A percentile compares a stretch with the other conserved stretches of the same genome.
Evolutionary conservation across 148 eudicot species (phyloP).

Genomic region (Cornus florida): DNA sequence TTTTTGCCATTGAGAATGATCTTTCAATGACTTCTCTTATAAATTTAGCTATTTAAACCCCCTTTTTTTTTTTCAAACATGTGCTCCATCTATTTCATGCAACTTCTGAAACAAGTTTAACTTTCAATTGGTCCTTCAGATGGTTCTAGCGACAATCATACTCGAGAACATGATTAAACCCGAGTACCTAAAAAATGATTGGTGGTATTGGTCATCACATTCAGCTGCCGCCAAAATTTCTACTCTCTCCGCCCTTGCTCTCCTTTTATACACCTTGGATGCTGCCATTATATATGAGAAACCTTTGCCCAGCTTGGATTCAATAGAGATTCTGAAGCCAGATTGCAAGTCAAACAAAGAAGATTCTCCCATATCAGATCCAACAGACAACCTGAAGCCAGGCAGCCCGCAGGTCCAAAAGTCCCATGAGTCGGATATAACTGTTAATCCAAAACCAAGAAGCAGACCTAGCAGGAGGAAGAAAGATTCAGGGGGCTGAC

Average conservation of each 20-base stretch:
- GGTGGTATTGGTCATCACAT: slow-evolving; percentile 64
- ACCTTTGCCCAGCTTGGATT: slow-evolving; percentile 16
- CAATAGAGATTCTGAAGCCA: slow-evolving; percentile 16
- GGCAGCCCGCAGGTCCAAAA: slow-evolving; percentile 20
- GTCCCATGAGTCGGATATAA: slow-evolving; percentile 19
- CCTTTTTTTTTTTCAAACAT: neutral
- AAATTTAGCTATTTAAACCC: neutral
- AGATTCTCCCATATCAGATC: slow-evolving; percentile 7
- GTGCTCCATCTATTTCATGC: neutral
- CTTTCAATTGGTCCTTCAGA: slow-evolving; percentile 29
- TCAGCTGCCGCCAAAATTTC: slow-evolving; percentile 48
- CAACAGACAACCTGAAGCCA: slow-evolving; percentile 8
- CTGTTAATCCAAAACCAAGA: slow-evolving; percentile 26
- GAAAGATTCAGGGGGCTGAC: slow-evolving; percentile 27
- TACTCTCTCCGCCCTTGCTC: slow-evolving; percentile 51
- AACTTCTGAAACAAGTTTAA: neutral
- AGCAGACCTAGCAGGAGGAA: slow-evolving; percentile 35
- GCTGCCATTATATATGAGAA: slow-evolving; percentile 44
- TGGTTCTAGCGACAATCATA: slow-evolving; percentile 46
- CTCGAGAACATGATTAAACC: slow-evolving; percentile 48
- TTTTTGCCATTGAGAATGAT: neutral
- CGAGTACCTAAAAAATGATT: slow-evolving; percentile 43
- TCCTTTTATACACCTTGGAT: slow-evolving; percentile 46
- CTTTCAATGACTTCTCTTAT: neutral
- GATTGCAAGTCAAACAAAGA: slow-evolving; percentile 11